Percentiles rank a stretch among this genome's conserved stretches.
phyloP scores from a whole-genome alignment of 2,329 filamentous ascomycete genomes.

The Colletotrichum tamarilloi region DNA sequence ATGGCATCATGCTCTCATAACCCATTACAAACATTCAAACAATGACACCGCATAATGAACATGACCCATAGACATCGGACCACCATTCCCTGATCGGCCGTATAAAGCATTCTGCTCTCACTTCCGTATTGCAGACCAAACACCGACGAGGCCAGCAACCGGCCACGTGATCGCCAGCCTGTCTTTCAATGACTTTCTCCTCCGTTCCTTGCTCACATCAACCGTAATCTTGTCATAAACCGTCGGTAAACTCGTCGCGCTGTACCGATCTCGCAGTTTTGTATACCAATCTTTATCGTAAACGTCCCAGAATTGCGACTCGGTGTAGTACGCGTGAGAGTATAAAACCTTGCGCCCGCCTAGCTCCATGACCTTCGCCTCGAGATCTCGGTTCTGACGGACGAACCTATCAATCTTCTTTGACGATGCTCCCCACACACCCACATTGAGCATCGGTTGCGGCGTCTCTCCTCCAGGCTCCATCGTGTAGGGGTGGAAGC shows the following conservation, averaged over 20 bases:
- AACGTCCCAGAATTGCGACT: constrained; percentile 75
- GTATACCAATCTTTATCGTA: constrained; percentile 73
- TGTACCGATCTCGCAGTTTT: constrained; percentile 64
- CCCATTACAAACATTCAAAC: not conserved
- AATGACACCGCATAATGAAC: not conserved
- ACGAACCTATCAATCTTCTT: constrained; percentile 59
- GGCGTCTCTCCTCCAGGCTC: constrained; percentile 15
- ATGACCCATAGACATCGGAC: not conserved
- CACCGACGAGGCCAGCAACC: constrained; percentile 31
- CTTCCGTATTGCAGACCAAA: constrained; percentile 33
- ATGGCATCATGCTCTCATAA: not conserved
- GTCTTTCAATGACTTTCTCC: not conserved
- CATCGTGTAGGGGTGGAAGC: constrained; percentile 28
- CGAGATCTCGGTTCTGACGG: constrained; percentile 67
- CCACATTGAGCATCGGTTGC: constrained; percentile 63
- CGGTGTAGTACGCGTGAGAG: constrained; percentile 74
- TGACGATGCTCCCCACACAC: constrained; percentile 68
- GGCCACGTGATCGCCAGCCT: constrained; percentile 34
- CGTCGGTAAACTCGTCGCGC: constrained; percentile 67
- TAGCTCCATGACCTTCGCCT: constrained; percentile 67
- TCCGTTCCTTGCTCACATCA: constrained; percentile 19
- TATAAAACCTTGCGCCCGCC: constrained; percentile 78
- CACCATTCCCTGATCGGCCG: not conserved
- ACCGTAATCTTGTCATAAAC: constrained; percentile 77
- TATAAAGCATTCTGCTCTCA: not conserved